Evolutionary conservation across 2,329 filamentous ascomycete species (phyloP).

Genomic region (Coniochaeta sp.): DNA sequence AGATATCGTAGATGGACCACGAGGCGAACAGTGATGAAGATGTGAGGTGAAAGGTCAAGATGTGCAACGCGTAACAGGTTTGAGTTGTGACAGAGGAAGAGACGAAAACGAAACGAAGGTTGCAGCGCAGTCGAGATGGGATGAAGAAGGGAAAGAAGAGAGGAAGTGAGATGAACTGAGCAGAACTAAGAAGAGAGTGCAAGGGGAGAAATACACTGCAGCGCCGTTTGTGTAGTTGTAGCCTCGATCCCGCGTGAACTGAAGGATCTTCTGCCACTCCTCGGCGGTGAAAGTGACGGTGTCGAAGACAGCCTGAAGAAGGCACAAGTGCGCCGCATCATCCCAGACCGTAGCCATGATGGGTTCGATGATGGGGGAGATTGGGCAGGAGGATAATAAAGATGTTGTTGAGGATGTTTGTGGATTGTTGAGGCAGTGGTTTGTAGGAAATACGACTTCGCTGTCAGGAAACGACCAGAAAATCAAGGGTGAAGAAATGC

Average conservation of each 20-base stretch:
- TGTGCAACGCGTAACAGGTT: background rate
- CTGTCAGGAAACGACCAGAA: background rate
- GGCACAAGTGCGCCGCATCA: constrained; percentile 16
- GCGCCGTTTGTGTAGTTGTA: constrained; percentile 32
- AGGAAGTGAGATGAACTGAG: background rate
- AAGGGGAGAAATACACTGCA: constrained; percentile 26
- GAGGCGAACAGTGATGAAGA: background rate
- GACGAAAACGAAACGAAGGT: background rate
- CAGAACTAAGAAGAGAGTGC: no score
- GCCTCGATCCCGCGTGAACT: constrained; percentile 19
- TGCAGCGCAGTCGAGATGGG: background rate
- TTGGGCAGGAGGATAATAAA: background rate
- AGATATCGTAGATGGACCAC: background rate
- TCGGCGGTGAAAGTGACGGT: constrained; percentile 8
- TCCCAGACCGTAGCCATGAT: constrained; percentile 16
- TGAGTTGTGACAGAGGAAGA: background rate
- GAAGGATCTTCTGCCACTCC: constrained; percentile 16
- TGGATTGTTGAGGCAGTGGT: background rate
- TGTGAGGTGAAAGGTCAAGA: background rate
- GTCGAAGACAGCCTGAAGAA: constrained; percentile 29
- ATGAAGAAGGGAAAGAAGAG: background rate
- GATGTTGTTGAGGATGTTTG: background rate
- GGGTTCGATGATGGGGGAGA: background rate
- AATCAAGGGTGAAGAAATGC: background rate
- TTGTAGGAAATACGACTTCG: background rate